phyloP scores from a whole-genome alignment of 768 basidiomycete species.

The Paxillus rubicundulus region DNA sequence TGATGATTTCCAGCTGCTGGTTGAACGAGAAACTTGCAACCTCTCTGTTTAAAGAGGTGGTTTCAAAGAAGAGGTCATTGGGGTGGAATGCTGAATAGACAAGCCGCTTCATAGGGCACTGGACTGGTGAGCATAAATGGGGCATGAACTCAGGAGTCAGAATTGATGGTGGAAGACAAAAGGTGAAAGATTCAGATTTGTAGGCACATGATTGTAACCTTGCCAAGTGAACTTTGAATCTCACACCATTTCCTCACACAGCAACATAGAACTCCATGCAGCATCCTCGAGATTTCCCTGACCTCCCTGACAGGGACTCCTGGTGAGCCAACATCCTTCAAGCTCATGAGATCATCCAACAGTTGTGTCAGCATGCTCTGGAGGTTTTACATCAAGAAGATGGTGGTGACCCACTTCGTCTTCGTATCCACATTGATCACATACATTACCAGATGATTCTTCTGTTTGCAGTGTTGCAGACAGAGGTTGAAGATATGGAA shows the following conservation, averaged over 20 bases:
- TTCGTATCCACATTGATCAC: no score
- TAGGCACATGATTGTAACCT: background rate
- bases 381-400: no score
- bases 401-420: no score
- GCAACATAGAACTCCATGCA: background rate
- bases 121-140: background rate
- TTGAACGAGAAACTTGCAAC: background rate
- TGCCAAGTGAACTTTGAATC: no score
- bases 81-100: background rate
- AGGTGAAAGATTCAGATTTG: background rate
- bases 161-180: no score
- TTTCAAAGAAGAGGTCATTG: background rate
- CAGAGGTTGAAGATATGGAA: background rate
- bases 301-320: conserved; percentile 5
- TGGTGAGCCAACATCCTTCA: conserved; percentile 10
- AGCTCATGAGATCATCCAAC: conserved; percentile 9
- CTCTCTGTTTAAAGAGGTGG: background rate
- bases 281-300: conserved; percentile 5
- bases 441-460: no score
- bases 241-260: background rate
- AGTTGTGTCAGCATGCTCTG: conserved; percentile 6
- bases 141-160: background rate
- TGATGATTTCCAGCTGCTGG: background rate
- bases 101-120: background rate
- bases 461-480: no score